Evolutionary conservation across 805 yeast species (phyloP).

Genomic region (Candida parachauliodes): DNA sequence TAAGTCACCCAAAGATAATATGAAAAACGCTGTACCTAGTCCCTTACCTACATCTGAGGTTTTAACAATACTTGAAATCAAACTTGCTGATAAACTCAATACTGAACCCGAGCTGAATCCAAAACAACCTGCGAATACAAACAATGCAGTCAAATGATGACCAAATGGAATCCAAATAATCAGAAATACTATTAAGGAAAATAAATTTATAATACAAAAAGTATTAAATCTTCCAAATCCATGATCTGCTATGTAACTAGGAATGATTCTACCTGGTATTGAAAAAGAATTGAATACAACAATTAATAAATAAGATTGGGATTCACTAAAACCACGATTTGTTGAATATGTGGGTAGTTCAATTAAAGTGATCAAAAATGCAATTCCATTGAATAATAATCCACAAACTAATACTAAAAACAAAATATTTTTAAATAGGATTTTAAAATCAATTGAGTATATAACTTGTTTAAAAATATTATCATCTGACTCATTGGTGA

Average conservation of each 20-base stretch:
- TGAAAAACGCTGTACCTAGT: constrained; percentile 26
- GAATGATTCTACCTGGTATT: constrained; percentile 25
- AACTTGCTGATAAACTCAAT: constrained; percentile 21
- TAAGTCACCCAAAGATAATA: constrained; percentile 25
- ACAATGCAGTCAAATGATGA: constrained; percentile 20
- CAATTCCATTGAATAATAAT: constrained; percentile 27
- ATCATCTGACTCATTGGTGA: constrained; percentile 7
- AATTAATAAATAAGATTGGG: constrained; percentile 18
- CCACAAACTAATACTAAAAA: constrained; percentile 22
- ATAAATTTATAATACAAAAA: constrained; percentile 15
- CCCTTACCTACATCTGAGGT: constrained; percentile 24
- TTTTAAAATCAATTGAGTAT: constrained; percentile 21
- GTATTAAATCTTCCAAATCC: constrained; percentile 22
- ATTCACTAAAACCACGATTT: constrained; percentile 18
- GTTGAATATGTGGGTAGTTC: constrained; percentile 23
- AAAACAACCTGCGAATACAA: constrained; percentile 21
- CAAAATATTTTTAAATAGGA: constrained; percentile 19
- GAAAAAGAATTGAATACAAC: constrained; percentile 23
- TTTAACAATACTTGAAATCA: constrained; percentile 23
- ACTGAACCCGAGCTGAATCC: constrained; percentile 29
- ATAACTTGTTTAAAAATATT: constrained; percentile 14
- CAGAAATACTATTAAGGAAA: constrained; percentile 17
- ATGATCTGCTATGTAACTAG: constrained; percentile 22
- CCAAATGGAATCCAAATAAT: constrained; percentile 25
- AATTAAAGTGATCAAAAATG: constrained; percentile 22